phyloP scores from a whole-genome alignment of 2,329 filamentous ascomycete genomes.

The Microsporum audouinii region DNA sequence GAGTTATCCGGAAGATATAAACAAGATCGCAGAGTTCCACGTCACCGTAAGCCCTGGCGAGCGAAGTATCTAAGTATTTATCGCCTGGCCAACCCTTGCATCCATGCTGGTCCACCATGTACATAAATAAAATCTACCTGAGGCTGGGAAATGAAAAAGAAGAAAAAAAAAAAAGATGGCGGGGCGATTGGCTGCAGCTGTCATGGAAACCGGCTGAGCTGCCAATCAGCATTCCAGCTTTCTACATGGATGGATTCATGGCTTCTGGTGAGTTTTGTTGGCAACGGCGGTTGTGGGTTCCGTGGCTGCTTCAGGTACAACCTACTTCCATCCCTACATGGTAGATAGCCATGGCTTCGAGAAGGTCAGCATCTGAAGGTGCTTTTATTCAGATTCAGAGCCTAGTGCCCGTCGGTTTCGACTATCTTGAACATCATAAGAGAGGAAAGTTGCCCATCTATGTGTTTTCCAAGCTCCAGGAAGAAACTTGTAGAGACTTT shows the following conservation, averaged over 20 bases:
- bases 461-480: background rate
- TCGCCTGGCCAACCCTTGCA: background rate
- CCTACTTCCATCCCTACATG: background rate
- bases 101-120: background rate
- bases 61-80: background rate
- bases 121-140: background rate
- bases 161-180: conserved; percentile 9
- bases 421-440: too few species aligned
- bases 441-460: background rate
- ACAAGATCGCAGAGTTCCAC: background rate
- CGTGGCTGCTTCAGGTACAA: background rate
- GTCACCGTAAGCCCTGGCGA: background rate
- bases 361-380: background rate
- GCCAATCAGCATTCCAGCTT: background rate
- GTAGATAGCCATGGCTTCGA: background rate
- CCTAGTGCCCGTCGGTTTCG: too few species aligned
- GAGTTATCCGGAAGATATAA: background rate
- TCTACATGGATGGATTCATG: too few species aligned
- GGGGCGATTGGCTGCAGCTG: background rate
- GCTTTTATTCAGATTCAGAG: background rate
- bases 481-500: background rate
- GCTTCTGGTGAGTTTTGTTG: background rate
- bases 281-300: background rate
- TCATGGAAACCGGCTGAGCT: background rate
- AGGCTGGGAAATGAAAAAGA: conserved; percentile 8